Conservation (phyloP, 2,329 filamentous ascomycete genomes). For the Alternaria sp. region DNA sequence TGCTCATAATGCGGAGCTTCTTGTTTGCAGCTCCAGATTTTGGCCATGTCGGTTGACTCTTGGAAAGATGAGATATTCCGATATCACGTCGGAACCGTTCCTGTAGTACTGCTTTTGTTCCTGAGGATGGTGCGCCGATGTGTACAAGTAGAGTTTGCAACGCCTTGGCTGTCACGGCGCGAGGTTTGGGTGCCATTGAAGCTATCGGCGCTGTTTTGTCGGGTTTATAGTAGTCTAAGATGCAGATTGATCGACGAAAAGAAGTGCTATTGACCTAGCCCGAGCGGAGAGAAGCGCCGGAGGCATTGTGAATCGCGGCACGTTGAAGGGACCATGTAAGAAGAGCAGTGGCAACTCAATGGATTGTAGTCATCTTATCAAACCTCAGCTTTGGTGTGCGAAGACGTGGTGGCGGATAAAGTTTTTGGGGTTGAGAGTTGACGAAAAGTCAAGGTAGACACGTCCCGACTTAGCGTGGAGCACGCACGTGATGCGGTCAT, state of each 20-base stretch:
- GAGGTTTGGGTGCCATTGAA: conserved; percentile 24
- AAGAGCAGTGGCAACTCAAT: neutral
- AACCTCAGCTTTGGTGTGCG: neutral
- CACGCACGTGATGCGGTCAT: neutral
- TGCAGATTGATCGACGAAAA: neutral
- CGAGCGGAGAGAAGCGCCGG: neutral
- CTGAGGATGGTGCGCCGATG: conserved; percentile 65
- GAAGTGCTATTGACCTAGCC: neutral
- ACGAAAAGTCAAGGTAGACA: neutral
- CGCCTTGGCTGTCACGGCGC: conserved; percentile 53
- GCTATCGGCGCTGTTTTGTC: neutral
- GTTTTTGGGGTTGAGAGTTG: neutral
- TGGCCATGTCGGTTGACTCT: neutral
- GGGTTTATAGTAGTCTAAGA: neutral
- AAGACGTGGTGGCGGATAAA: neutral
- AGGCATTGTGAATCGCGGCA: neutral
- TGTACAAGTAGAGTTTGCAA: conserved; percentile 66
- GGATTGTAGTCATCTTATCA: neutral
- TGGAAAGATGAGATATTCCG: conserved; percentile 1
- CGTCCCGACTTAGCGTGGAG: neutral
- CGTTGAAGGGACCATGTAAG: neutral
- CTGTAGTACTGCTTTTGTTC: conserved; percentile 64
- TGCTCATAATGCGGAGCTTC: conserved; percentile 66
- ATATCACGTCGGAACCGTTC: conserved; percentile 57
- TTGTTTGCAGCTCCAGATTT: neutral